Percentiles rank a stretch among this genome's conserved stretches.
These are phyloP conservation scores for Botrytis pseudocinerea DNA, from an alignment of 2,329 filamentous ascomycete species.

Conservation along the genomic window DNA sequence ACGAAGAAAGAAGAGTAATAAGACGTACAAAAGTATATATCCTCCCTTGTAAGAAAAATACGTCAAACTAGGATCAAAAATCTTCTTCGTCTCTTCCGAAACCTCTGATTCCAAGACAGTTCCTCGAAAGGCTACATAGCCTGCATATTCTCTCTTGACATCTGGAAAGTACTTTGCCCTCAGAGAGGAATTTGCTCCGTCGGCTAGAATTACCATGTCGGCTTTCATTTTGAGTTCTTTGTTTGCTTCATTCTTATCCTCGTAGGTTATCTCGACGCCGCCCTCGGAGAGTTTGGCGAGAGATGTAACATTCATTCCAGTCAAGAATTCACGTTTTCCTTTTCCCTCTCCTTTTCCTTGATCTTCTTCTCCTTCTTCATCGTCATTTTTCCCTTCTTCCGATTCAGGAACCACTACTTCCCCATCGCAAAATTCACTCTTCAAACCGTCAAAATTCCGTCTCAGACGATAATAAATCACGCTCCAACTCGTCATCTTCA, in stretches of 20 bases:
- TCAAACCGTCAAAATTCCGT: conserved; percentile 32
- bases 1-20: rapidly evolving
- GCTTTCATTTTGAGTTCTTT: conserved; percentile 19
- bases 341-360: background rate
- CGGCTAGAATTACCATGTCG: conserved; percentile 31
- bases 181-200: conserved; percentile 32
- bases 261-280: conserved; percentile 13
- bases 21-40: conserved; percentile 43
- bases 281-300: background rate
- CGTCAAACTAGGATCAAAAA: conserved; percentile 44
- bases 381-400: background rate
- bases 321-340: background rate
- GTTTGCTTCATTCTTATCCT: background rate
- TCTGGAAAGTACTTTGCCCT: conserved; percentile 26
- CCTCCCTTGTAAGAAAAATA: conserved; percentile 46
- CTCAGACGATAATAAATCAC: conserved; percentile 30
- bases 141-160: conserved; percentile 31
- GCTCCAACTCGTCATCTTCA: conserved; percentile 29
- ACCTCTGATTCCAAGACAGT: conserved; percentile 45
- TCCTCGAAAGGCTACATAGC: conserved; percentile 42
- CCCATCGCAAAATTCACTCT: conserved; percentile 22
- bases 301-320: background rate
- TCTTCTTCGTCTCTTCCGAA: conserved; percentile 40
- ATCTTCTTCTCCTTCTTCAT: background rate
- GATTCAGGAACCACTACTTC: background rate